Percentiles rank a stretch among this genome's conserved stretches.
These are phyloP conservation scores for Penicillium soppii DNA, from an alignment of 495 filamentous ascomycete genomes.

Conservation along the genomic window DNA sequence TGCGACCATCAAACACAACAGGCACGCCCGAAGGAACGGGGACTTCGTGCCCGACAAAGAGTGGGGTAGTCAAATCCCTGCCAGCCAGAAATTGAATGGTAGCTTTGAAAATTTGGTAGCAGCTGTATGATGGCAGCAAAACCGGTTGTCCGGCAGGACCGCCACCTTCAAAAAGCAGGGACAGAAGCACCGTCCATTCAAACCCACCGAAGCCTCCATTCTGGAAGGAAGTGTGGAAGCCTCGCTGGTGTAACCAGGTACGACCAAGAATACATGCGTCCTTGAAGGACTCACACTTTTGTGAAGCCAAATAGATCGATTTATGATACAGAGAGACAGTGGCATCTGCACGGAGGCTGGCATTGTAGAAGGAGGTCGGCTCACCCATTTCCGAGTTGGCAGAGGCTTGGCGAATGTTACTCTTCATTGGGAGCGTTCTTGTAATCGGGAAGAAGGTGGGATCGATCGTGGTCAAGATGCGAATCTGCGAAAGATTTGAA, in stretches of 20 bases:
- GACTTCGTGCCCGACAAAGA: constrained; percentile 48
- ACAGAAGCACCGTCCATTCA: constrained; percentile 78
- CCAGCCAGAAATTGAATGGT: constrained; percentile 78
- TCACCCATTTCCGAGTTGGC: constrained; percentile 30
- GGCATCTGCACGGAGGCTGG: constrained; percentile 75
- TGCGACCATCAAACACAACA: constrained; percentile 61
- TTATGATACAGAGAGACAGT: constrained; percentile 71
- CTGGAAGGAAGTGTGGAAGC: constrained; percentile 63
- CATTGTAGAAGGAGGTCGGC: constrained; percentile 87
- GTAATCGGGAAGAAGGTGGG: constrained; percentile 62
- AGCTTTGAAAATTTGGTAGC: constrained; percentile 93
- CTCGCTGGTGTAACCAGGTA: constrained; percentile 86
- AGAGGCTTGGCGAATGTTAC: constrained; percentile 59
- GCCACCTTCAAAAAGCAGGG: constrained; percentile 76
- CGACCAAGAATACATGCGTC: constrained; percentile 84
- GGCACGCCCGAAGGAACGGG: constrained; percentile 37
- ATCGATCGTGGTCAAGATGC: constrained; percentile 73
- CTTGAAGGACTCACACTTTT: constrained; percentile 66
- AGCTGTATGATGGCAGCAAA: constrained; percentile 76
- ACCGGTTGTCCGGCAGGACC: constrained; percentile 66
- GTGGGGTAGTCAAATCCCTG: constrained; percentile 66
- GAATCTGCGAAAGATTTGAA: constrained; percentile 53
- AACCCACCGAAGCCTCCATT: constrained; percentile 92
- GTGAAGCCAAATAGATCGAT: constrained; percentile 61
- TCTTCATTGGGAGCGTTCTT: constrained; percentile 69